phyloP scores from a whole-genome alignment of 2,329 filamentous ascomycete species.

The Anthostomella pinea region DNA sequence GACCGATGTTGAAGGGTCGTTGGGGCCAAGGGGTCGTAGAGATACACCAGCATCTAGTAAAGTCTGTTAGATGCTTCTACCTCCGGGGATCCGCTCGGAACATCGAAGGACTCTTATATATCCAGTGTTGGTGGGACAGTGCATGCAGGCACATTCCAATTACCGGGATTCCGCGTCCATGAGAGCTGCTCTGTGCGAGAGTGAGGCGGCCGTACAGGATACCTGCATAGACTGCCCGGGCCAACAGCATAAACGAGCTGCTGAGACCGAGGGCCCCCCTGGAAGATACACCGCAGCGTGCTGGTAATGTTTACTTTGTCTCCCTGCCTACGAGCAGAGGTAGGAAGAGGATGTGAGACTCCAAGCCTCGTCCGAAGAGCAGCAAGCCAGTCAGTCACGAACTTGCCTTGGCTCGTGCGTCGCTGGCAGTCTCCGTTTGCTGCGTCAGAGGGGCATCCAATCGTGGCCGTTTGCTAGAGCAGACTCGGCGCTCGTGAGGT shows the following conservation, averaged over 20 bases:
- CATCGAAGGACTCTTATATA: conserved; percentile 22
- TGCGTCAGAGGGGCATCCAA: too few species aligned
- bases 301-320: too few species aligned
- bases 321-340: too few species aligned
- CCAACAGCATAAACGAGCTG: not conserved
- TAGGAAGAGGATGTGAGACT: not conserved
- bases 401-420: not conserved
- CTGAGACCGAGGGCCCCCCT: not conserved
- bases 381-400: not conserved
- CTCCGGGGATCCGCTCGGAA: conserved; percentile 3
- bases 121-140: too few species aligned
- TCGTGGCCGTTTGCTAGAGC: too few species aligned
- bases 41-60: conserved; percentile 25
- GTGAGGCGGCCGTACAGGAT: not conserved
- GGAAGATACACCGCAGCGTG: not conserved
- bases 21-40: conserved; percentile 12
- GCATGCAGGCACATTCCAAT: too few species aligned
- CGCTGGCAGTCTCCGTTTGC: not conserved
- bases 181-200: too few species aligned
- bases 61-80: conserved; percentile 9
- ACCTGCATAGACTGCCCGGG: not conserved
- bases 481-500: too few species aligned
- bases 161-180: too few species aligned
- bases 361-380: not conserved
- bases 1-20: conserved; percentile 8